Conservation (phyloP, 257 asterid genomes). For the Handroanthus guayacan region DNA sequence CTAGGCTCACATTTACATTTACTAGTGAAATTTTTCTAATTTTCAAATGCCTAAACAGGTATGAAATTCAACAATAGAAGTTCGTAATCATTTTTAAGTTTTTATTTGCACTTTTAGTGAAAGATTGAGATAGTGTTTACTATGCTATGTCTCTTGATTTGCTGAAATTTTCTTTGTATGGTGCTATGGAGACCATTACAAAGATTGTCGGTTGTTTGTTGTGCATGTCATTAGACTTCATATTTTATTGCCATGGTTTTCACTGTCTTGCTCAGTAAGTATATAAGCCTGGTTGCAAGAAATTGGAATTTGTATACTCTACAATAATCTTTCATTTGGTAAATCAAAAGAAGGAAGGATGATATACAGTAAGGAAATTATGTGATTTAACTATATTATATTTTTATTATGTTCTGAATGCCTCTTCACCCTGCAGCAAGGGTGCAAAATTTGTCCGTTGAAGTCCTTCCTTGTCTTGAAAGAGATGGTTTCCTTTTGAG, state of each 20-base stretch:
- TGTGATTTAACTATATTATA: not conserved
- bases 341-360: not conserved
- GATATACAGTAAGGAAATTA: not conserved
- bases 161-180: not conserved
- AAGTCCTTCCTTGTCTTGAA: not conserved
- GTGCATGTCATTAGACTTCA: slow-evolving; percentile 1
- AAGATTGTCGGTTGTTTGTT: not conserved
- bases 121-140: slow-evolving; percentile 9
- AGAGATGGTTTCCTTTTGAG: slow-evolving; percentile 47
- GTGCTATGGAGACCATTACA: not conserved
- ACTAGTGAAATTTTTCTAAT: not conserved
- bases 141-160: not conserved
- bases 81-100: not conserved
- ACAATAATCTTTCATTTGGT: not conserved
- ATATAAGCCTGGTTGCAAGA: not conserved
- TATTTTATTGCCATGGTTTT: not conserved
- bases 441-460: not conserved
- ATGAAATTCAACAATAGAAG: not conserved
- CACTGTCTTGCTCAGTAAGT: not conserved
- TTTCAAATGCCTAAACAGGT: not conserved
- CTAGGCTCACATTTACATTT: not conserved
- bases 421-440: slow-evolving; percentile 2
- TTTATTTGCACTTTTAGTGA: not conserved
- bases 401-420: slow-evolving; percentile 2
- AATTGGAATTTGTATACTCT: not conserved